Conservation (phyloP, 495 filamentous ascomycete species). For the Daldinia decipiens region DNA sequence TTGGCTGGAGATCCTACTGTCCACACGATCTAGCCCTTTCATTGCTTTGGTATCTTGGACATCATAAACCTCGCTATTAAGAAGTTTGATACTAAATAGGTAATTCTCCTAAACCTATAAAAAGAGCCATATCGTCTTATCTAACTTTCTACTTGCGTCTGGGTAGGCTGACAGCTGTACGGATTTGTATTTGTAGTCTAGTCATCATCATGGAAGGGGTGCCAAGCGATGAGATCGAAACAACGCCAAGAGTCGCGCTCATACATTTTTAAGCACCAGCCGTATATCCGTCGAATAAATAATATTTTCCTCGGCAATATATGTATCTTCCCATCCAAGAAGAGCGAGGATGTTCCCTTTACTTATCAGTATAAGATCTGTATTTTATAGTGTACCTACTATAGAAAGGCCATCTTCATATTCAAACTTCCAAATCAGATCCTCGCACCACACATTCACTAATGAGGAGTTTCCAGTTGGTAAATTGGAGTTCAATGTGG, state of each 20-base stretch:
- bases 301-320: conserved; percentile 11
- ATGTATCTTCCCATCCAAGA: neutral
- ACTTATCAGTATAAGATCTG: neutral
- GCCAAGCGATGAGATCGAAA: conserved; percentile 35
- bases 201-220: conserved; percentile 17
- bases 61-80: neutral
- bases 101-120: neutral
- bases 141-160: neutral
- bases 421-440: no score
- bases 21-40: conserved; percentile 11
- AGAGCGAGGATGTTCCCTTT: neutral
- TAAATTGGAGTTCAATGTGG: neutral
- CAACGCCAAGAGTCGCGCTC: conserved; percentile 30
- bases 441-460: no score
- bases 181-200: neutral
- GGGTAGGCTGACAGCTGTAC: neutral
- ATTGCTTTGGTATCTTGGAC: neutral
- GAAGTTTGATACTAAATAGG: neutral
- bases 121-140: neutral
- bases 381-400: neutral
- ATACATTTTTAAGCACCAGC: conserved; percentile 14
- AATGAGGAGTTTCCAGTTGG: neutral
- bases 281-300: conserved; percentile 1
- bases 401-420: no score
- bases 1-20: neutral